Evolutionary conservation across 2,329 filamentous ascomycete genomes (phyloP).

Genomic region (Davidsoniella australis): DNA sequence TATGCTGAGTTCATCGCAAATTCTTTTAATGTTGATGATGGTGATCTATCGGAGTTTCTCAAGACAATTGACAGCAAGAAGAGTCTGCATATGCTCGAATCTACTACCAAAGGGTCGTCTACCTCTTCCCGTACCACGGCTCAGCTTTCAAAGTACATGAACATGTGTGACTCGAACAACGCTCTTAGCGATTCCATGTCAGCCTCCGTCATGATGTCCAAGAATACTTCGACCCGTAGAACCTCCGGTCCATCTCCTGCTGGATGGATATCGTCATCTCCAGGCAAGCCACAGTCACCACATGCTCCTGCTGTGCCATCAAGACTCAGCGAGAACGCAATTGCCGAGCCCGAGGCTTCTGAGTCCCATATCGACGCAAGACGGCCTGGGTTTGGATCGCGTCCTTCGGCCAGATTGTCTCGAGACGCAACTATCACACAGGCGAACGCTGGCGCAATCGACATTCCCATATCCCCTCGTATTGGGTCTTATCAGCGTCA

Average conservation of each 20-base stretch:
- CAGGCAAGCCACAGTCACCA: slow-evolving; percentile 65
- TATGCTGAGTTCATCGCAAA: slow-evolving; percentile 55
- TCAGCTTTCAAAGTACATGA: slow-evolving; percentile 69
- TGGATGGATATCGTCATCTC: slow-evolving; percentile 76
- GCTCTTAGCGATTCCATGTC: slow-evolving; percentile 85
- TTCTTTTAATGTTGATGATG: slow-evolving; percentile 59
- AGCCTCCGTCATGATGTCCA: slow-evolving; percentile 69
- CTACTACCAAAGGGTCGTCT: slow-evolving; percentile 43
- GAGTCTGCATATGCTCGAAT: slow-evolving; percentile 65
- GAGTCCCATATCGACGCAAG: neutral
- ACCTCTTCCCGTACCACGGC: slow-evolving; percentile 60
- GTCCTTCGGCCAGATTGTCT: neutral
- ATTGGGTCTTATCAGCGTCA: slow-evolving; percentile 38
- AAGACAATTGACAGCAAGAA: slow-evolving; percentile 78
- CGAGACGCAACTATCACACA: slow-evolving; percentile 26
- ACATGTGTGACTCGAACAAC: slow-evolving; percentile 78
- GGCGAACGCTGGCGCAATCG: slow-evolving; percentile 42
- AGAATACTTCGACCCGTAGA: slow-evolving; percentile 37
- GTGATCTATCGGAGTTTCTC: slow-evolving; percentile 85
- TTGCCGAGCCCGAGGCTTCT: slow-evolving; percentile 20
- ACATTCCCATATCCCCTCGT: slow-evolving; percentile 56
- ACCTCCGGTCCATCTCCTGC: slow-evolving; percentile 36
- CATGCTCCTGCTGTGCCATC: slow-evolving; percentile 90
- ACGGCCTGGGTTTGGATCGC: neutral
- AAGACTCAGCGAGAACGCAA: slow-evolving; percentile 78